Evolutionary conservation across 805 yeast genomes (phyloP).

Genomic region (Sporopachydermia lactativora): DNA sequence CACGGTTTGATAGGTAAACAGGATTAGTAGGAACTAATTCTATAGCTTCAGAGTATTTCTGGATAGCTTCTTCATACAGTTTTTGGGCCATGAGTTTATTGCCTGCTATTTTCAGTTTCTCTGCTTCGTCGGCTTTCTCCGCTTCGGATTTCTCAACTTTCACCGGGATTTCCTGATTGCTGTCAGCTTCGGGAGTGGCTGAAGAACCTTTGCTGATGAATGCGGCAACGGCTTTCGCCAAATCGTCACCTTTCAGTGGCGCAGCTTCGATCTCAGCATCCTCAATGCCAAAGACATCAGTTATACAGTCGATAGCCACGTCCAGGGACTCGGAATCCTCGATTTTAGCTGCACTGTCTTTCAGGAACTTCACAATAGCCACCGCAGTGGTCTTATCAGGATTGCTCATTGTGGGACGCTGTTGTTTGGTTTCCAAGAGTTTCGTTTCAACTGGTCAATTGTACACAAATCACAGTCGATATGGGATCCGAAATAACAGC

Average conservation of each 20-base stretch:
- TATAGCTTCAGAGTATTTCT: constrained; percentile 71
- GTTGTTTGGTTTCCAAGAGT: too few relatives aligned
- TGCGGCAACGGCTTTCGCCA: constrained; percentile 9
- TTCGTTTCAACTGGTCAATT: too few relatives aligned
- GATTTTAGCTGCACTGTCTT: constrained; percentile 50
- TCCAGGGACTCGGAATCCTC: constrained; percentile 84
- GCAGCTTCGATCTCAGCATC: constrained; percentile 24
- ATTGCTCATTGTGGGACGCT: too few relatives aligned
- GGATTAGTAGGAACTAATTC: constrained; percentile 56
- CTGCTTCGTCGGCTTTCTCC: constrained; percentile 61
- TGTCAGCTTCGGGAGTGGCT: constrained; percentile 27
- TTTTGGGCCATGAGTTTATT: constrained; percentile 76
- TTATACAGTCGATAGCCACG: constrained; percentile 85
- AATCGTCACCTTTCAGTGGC: constrained; percentile 13
- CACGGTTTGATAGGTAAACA: constrained; percentile 83
- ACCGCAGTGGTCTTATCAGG: constrained; percentile 55
- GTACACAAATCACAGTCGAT: too few relatives aligned
- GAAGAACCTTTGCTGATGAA: constrained; percentile 4
- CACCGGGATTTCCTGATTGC: constrained; percentile 10
- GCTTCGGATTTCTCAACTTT: constrained; percentile 22
- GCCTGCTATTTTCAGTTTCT: constrained; percentile 71
- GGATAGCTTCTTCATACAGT: constrained; percentile 58
- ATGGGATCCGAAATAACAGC: too few relatives aligned
- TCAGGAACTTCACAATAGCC: constrained; percentile 61
- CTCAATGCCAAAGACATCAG: constrained; percentile 68